Base-by-base conservation (phyloP, 768 basidiomycete species). In the Suillus luteus region DNA sequence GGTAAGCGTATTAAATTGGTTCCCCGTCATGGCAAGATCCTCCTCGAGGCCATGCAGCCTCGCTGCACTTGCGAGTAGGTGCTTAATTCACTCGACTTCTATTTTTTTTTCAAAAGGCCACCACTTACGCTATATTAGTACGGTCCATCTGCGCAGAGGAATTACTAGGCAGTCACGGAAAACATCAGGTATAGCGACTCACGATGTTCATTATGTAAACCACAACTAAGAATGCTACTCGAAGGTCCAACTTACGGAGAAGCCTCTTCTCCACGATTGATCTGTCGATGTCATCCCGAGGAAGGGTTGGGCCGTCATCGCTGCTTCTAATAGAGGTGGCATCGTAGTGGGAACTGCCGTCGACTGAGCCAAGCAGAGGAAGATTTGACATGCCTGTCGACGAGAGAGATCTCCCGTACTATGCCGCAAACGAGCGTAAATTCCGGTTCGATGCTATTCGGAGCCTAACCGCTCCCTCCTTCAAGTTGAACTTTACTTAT, bases 41-140 rank as follows among this genome's bases (percentile, higher is more conserved):
- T 79, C 76, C 70, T 90, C 87, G 61, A 91, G 86, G 0, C 90
- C 90, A 48, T 84, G 81, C 46, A 91, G 74, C 59, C 91, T 81
- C 31, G 91, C 91, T 8, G 88, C 90, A 54, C 90, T 90, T 64
- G 48, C 19, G 44, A 51, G 35, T 5, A 22, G 24, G 38, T 6
- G 24, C 10, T 41, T 27, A 19, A 41, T 17, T 10, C 8, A 27
- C 38, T 10, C 10, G 11, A 40, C 24, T 27, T 6, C 1, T 12
- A 7, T 59, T 14, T 5, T 14, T 12, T 41, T 40, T 33, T 10
- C n/a, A n/a, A 1, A 58, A 58, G 10, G 3, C 24, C 19, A 69
- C 80, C 19, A 69, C 80, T 68, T 72, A 88, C 87, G 83, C 77
- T 60, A 81, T 85, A 70, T 89, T 89, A 70, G 87, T 89, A 37